Conservation (phyloP, 2,329 filamentous ascomycete species). For the Arthrobotrys pseudoclavata region DNA sequence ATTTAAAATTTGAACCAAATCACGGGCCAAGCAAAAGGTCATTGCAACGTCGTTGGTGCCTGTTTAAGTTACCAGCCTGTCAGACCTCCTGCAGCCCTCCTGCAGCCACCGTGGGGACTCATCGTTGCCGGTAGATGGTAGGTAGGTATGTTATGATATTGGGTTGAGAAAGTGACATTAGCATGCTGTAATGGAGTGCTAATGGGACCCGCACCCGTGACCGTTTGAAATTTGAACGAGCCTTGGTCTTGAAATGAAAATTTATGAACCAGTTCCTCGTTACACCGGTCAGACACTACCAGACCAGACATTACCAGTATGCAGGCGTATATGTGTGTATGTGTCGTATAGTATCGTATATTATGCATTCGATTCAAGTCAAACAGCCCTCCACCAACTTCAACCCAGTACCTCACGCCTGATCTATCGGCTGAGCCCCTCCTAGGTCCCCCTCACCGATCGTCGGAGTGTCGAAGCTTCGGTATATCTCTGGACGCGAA, state of each 20-base stretch:
- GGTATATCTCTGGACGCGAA: conserved; percentile 11
- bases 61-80: conserved; percentile 41
- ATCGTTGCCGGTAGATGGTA: conserved; percentile 23
- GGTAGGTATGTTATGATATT: background rate
- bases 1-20: conserved; percentile 2
- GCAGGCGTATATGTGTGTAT: background rate
- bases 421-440: conserved; percentile 18
- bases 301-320: background rate
- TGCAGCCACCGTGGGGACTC: conserved; percentile 23
- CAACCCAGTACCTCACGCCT: conserved; percentile 3
- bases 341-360: background rate
- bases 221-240: conserved; percentile 3
- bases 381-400: conserved; percentile 2
- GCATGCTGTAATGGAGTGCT: conserved; percentile 33
- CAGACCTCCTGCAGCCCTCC: conserved; percentile 20
- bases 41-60: conserved; percentile 30
- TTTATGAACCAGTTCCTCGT: conserved; percentile 9
- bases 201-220: conserved; percentile 23
- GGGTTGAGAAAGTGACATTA: conserved; percentile 29
- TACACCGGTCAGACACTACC: conserved; percentile 5
- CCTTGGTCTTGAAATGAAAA: conserved; percentile 2
- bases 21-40: conserved; percentile 7
- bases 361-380: conserved; percentile 3
- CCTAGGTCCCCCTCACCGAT: conserved; percentile 12
- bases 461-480: conserved; percentile 9